Conservation (phyloP, 169 alveolate species). For the Plasmodium gallinaceum region DNA sequence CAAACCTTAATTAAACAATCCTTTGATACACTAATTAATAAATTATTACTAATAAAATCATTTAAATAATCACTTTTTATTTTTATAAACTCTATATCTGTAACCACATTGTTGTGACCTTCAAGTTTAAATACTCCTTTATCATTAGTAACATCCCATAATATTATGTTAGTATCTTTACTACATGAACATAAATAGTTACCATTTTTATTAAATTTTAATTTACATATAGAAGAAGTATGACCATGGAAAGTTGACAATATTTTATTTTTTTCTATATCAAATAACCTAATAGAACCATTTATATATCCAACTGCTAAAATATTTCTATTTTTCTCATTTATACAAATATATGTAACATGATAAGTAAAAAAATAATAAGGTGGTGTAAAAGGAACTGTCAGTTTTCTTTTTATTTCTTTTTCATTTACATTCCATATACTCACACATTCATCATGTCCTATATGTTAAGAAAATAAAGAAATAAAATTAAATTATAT, state of each 20-base stretch:
- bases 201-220: constrained; percentile 79
- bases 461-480: background rate
- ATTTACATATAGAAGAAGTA: constrained; percentile 79
- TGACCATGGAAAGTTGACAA: constrained; percentile 85
- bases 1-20: constrained; percentile 91
- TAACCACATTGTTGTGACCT: constrained; percentile 88
- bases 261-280: constrained; percentile 71
- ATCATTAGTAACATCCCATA: constrained; percentile 91
- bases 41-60: constrained; percentile 48
- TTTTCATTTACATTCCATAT: constrained; percentile 62
- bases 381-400: constrained; percentile 80
- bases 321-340: constrained; percentile 75
- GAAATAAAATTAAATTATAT: background rate
- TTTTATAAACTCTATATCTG: constrained; percentile 81
- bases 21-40: constrained; percentile 86
- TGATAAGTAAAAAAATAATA: constrained; percentile 80
- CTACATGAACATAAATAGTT: constrained; percentile 88
- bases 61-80: constrained; percentile 29
- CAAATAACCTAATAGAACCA: constrained; percentile 88
- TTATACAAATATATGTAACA: constrained; percentile 79
- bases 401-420: constrained; percentile 67
- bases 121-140: constrained; percentile 87
- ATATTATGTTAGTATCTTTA: constrained; percentile 87
- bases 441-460: constrained; percentile 79
- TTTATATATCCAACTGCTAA: constrained; percentile 89